Evolutionary conservation across 2,329 filamentous ascomycete genomes (phyloP).

Genomic region (Herpomyces periplanetae): DNA sequence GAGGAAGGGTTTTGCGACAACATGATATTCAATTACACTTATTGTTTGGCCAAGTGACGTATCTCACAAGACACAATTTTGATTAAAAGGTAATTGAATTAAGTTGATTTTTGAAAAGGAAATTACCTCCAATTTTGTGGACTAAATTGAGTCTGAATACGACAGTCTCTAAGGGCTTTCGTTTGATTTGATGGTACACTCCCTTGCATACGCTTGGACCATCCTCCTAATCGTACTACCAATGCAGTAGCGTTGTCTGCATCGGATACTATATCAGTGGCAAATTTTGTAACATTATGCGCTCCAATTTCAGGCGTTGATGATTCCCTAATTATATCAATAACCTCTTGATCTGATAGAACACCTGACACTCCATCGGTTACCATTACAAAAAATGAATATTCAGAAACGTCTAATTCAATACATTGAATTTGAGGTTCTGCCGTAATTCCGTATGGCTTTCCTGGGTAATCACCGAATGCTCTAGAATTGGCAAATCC

Average conservation of each 20-base stretch:
- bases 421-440: conserved; percentile 55
- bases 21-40: no score
- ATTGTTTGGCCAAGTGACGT: no score
- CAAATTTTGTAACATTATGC: conserved; percentile 38
- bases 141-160: no score
- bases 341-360: conserved; percentile 65
- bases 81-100: no score
- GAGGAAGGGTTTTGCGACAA: no score
- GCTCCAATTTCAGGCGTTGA: conserved; percentile 58
- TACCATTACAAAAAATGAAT: conserved; percentile 53
- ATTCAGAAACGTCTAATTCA: conserved; percentile 45
- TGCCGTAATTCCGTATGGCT: conserved; percentile 67
- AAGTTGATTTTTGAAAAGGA: no score
- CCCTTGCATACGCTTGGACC: no score
- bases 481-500: conserved; percentile 73
- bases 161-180: no score
- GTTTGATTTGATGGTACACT: no score
- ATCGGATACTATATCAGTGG: conserved; percentile 34
- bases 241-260: conserved; percentile 23
- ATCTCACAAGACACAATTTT: no score
- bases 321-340: conserved; percentile 77
- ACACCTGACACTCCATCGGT: conserved; percentile 61
- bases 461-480: conserved; percentile 67
- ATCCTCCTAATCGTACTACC: conserved; percentile 20
- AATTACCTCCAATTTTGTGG: no score